Evolutionary conservation across 1,139 yeast genomes (phyloP), one percentile per base, ranked within the genome.

Genomic region (Taphrina communis): DNA sequence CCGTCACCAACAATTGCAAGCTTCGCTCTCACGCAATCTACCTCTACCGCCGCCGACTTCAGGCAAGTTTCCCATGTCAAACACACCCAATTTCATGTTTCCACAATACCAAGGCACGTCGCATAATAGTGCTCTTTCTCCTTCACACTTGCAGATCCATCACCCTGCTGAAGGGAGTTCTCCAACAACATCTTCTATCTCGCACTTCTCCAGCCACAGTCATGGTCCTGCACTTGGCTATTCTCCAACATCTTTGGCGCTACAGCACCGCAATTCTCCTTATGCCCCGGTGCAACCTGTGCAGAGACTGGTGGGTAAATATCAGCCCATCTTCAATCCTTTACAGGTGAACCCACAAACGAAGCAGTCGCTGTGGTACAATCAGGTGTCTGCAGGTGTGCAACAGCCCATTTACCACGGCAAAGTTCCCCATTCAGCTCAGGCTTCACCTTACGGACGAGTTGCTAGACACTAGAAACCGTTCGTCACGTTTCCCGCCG

Each of bases 201-300:
- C 62, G 12, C 62, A 58, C 36, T 44, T 36, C 53, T 58, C 62
- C 11, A 36, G 53, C 17, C 62, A 58, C 53, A 58, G 62, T 46
- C 62, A 44, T 44, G 62, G 62, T n/a, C 53, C 53, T 6, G 52
- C 52, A 19, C 42, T 31, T 6, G 62, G 53, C 19, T 58, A 58
- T 48, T 58, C 69, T 3, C 69, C 69, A n/a, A 65, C 69, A 17
- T 42, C 69, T 17, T 46, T 65, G 9, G 63, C 69, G 17, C 41
- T 65, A 51, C 63, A 65, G 36, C 52, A 58, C 19, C 65, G 69
- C 42, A 52, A 58, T 52, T 65, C 69, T 12, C 69, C 69, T 4
- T 65, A 65, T 58, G 69, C 63, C 5, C 69, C 69, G 12, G 59
- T 65, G 17, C 61, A 57, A 19, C 65, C 55, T 14, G 69, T 65